phyloP scores from a whole-genome alignment of 352 stramenopile species.

The Phytophthora hibernalis region DNA sequence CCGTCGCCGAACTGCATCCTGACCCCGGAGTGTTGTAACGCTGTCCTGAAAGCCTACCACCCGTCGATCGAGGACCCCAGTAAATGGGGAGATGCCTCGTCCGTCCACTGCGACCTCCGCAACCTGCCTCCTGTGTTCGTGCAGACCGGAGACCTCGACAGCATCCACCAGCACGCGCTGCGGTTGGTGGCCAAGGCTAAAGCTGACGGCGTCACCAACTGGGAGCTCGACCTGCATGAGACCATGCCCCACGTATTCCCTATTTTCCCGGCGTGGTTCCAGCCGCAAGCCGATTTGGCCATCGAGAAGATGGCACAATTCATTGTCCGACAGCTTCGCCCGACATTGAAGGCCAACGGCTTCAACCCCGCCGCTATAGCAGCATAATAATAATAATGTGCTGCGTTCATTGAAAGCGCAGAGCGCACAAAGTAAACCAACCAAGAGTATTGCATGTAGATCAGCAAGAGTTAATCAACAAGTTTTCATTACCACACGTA shows the following conservation, averaged over 20 bases:
- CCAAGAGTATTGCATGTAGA: constrained; percentile 7
- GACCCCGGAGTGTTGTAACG: constrained; percentile 23
- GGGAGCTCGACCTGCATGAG: constrained; percentile 47
- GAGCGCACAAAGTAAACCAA: constrained; percentile 4
- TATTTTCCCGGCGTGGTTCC: constrained; percentile 43
- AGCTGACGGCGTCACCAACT: constrained; percentile 44
- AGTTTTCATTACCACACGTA: neutral
- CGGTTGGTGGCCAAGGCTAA: constrained; percentile 41
- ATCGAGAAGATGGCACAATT: constrained; percentile 43
- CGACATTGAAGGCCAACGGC: constrained; percentile 27
- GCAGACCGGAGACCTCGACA: constrained; percentile 46
- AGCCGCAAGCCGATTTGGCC: constrained; percentile 43
- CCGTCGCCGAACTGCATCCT: constrained; percentile 45
- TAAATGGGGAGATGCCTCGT: constrained; percentile 47
- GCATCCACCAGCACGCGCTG: constrained; percentile 41
- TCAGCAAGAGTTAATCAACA: constrained; percentile 2
- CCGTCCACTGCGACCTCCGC: constrained; percentile 52
- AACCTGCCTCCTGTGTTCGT: constrained; percentile 49
- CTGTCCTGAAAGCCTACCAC: constrained; percentile 34
- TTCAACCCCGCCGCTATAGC: constrained; percentile 30
- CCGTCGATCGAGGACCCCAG: constrained; percentile 29
- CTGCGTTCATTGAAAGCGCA: constrained; percentile 2
- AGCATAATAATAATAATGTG: constrained; percentile 32
- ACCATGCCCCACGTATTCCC: constrained; percentile 50
- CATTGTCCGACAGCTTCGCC: constrained; percentile 36